Evolutionary conservation across 2,329 filamentous ascomycete genomes (phyloP), one percentile per base, ranked within the genome.

Genomic region (Cytospora schulzeri): DNA sequence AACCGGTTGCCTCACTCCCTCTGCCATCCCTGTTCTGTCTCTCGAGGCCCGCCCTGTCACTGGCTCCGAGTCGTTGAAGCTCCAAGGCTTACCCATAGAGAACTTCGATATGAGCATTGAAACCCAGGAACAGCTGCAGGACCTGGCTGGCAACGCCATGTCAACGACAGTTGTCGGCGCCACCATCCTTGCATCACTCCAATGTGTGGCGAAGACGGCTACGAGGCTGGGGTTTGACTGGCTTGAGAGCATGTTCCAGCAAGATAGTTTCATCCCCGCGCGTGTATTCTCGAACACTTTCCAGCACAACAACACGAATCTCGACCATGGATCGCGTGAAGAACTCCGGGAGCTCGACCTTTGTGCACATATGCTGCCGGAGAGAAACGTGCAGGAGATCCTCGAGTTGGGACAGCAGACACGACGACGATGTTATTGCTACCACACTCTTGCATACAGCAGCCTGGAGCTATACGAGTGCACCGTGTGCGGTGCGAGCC

Each of bases 121-220:
- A 69, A 83, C 81, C 0, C 80, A 88, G 55, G 74, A 76, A 1
- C 78, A 93, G 22, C 77, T 91, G 2, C 85, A 88, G 67, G 86
- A 92, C 68, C 77, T 94, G 2, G 90, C 89, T 2, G 91, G 91
- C 0, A 94, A 95, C 72, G 91, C 91, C 0, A 94, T 94, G 91
- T 87, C 85, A 1, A 86, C 86, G 0, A 90, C 91, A 0, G 88
- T 92, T 0, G 85, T 93, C 12, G 89, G 88, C 3, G 80, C 84
- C 1, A 83, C 85, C 0, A 81, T 91, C 1, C 70, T 91, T 2
- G 78, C 85, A 1, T 82, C 85, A 0, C 73, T 93, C 1, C 54
- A 55, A 1, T 38, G 54, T 6, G 26, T 67, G 15, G 65, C 65
- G 9, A 31, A 31, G 9, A 28, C 58, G 6, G 51, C 19, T 17